Conservation (phyloP, 225 moss, liverwort and hornwort species). For the Pseudoscleropodium purum region DNA sequence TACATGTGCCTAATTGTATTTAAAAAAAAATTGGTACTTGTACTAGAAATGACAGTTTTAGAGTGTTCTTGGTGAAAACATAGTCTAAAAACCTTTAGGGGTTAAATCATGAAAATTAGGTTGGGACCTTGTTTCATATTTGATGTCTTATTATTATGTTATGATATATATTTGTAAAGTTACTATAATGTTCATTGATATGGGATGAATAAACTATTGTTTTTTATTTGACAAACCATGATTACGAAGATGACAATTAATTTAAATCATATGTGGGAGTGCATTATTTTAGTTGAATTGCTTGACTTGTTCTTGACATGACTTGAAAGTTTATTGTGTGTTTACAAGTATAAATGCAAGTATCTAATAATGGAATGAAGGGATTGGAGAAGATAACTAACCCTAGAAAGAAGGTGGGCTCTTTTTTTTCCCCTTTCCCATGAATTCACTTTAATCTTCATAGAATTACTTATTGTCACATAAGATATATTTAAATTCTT, state of each 20-base stretch:
- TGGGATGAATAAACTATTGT: not conserved
- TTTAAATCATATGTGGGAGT: not conserved
- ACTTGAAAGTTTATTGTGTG: not conserved
- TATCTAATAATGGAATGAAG: not conserved
- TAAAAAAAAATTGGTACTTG: no score
- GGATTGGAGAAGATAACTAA: not conserved
- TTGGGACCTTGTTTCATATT: not conserved
- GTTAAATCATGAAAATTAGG: not conserved
- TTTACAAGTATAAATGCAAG: not conserved
- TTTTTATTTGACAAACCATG: not conserved
- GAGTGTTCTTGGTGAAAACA: no score
- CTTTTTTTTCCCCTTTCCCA: not conserved
- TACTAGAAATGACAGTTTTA: no score
- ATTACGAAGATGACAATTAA: not conserved
- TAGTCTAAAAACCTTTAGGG: no score
- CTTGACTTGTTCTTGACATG: not conserved
- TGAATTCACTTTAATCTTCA: not conserved
- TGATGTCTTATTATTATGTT: not conserved
- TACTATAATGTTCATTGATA: not conserved
- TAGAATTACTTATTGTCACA: not conserved
- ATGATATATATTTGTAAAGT: not conserved
- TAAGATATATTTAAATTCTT: not conserved
- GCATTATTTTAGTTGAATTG: not conserved
- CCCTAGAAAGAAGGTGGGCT: fast-evolving
- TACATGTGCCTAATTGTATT: no score